Evolutionary conservation across 371 early-diverging fungal genomes (phyloP).

Genomic region (Rhizopus sp.): DNA sequence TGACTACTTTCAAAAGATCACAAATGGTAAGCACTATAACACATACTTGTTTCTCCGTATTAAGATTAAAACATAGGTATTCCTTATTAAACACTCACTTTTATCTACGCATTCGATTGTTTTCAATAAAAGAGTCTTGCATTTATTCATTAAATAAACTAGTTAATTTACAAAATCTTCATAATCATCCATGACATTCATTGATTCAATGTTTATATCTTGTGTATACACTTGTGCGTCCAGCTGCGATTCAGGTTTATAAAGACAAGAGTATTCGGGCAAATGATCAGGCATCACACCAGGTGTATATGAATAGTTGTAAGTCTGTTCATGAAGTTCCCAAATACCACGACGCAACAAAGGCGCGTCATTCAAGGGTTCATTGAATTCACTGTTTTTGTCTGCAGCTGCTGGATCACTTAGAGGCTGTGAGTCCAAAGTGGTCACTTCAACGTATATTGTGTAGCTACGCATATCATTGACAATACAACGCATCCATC

Average conservation of each 20-base stretch:
- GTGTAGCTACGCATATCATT: conserved; percentile 94
- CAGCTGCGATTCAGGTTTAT: conserved; percentile 57
- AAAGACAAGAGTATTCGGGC: conserved; percentile 76
- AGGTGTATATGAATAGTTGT: conserved; percentile 78
- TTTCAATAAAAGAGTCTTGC: no score
- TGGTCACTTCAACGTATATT: conserved; percentile 68
- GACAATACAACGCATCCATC: conserved; percentile 84
- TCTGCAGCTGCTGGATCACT: conserved; percentile 23
- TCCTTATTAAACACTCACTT: conserved; percentile 6
- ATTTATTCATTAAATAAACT: not conserved
- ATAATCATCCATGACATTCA: conserved; percentile 32
- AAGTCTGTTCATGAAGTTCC: conserved; percentile 93
- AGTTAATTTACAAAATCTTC: conserved; percentile 35
- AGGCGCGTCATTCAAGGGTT: conserved; percentile 25
- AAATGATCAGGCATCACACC: conserved; percentile 54
- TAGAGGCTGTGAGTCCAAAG: conserved; percentile 30
- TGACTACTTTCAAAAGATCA: conserved; percentile 86
- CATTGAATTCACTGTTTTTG: conserved; percentile 17
- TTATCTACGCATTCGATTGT: no score
- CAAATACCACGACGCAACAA: conserved; percentile 73
- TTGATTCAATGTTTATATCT: conserved; percentile 14
- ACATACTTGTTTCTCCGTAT: not conserved
- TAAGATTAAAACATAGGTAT: conserved; percentile 6
- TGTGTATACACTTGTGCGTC: conserved; percentile 18
- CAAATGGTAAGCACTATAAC: conserved; percentile 69